Percentiles rank a stretch among this genome's conserved stretches.
These are phyloP conservation scores for Tetrastigma voinierianum DNA, from an alignment of 164 flowering plant species.

Conservation along the genomic window DNA sequence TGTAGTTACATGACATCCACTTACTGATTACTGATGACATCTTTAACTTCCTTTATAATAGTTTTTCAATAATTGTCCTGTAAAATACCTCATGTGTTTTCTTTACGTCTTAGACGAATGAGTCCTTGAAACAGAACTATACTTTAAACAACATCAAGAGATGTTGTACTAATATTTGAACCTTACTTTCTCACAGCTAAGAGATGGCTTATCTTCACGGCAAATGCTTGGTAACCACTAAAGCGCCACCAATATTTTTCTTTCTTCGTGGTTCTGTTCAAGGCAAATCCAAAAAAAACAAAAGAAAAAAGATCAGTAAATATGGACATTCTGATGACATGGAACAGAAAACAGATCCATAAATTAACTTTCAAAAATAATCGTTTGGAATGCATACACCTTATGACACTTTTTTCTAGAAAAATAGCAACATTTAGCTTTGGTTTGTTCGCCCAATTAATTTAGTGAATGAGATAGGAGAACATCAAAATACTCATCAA, in stretches of 20 bases:
- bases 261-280: constrained; percentile 20
- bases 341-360: neutral
- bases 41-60: neutral
- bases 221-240: neutral
- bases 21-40: neutral
- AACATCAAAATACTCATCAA: too few species aligned
- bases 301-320: too few species aligned
- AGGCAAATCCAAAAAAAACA: neutral
- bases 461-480: too few species aligned
- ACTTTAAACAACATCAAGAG: neutral
- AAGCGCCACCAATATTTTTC: constrained; percentile 9
- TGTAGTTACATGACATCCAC: neutral
- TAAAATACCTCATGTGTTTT: neutral
- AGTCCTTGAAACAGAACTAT: neutral
- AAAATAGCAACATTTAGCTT: too few species aligned
- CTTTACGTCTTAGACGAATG: neutral
- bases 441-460: too few species aligned
- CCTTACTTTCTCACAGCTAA: neutral
- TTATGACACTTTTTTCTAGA: too few species aligned
- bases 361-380: too few species aligned
- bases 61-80: neutral
- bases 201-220: too few species aligned
- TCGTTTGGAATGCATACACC: too few species aligned
- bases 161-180: neutral
- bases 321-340: too few species aligned